Percentiles rank a stretch among this genome's conserved stretches.
These are phyloP conservation scores for Zizania latifolia DNA, from an alignment of 176 grass and related monocot genomes.

Conservation along the genomic window DNA sequence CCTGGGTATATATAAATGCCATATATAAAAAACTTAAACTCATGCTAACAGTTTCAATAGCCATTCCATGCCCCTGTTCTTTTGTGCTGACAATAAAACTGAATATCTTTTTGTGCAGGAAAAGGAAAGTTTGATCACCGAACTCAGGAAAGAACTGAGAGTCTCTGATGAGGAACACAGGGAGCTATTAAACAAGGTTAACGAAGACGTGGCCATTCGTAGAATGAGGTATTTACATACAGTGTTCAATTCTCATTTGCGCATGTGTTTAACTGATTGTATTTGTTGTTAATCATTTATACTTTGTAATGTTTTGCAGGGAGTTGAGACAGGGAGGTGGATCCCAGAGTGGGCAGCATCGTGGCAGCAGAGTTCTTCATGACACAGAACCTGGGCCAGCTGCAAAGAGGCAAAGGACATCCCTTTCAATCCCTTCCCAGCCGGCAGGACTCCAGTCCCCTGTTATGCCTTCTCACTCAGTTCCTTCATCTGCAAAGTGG, in stretches of 20 bases:
- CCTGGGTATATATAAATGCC: too few relatives aligned
- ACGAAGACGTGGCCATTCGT: conserved; percentile 63
- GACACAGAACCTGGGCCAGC: conserved; percentile 46
- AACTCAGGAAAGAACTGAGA: conserved; percentile 92
- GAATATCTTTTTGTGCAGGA: conserved; percentile 51
- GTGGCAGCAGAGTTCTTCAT: conserved; percentile 44
- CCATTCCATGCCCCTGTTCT: background rate
- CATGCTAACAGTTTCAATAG: background rate
- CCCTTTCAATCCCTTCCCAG: conserved; percentile 46
- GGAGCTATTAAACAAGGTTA: conserved; percentile 78
- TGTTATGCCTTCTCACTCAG: conserved; percentile 44
- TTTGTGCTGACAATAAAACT: conserved; percentile 26
- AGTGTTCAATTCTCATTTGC: background rate
- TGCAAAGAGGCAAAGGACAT: conserved; percentile 49
- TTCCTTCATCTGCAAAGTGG: conserved; percentile 51
- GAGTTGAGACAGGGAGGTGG: conserved; percentile 79
- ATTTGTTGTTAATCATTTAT: background rate
- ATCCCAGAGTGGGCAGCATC: conserved; percentile 47
- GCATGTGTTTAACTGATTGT: conserved; percentile 7
- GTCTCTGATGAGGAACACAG: conserved; percentile 92
- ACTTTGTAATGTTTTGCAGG: conserved; percentile 31
- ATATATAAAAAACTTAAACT: conserved; percentile 5
- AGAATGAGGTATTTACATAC: conserved; percentile 60
- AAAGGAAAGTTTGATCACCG: conserved; percentile 94
- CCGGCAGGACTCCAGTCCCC: conserved; percentile 47